Evolutionary conservation across 305 asterid genomes (phyloP).

Genomic region (Fraxinus angustifolia): DNA sequence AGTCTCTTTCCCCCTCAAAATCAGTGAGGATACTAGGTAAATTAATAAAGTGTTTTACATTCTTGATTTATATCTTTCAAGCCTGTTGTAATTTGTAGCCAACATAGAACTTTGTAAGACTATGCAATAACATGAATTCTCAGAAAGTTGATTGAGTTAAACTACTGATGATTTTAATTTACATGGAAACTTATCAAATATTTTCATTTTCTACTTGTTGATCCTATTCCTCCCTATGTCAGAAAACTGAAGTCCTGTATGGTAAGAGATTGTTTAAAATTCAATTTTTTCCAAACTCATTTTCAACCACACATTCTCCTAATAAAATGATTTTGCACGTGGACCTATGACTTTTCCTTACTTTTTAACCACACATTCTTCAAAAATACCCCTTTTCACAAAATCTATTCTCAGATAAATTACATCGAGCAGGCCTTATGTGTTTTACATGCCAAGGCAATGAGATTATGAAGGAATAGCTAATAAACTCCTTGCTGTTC

Average conservation of each 20-base stretch:
- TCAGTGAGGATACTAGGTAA: neutral
- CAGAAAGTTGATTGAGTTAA: neutral
- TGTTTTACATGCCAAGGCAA: neutral
- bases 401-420: neutral
- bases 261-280: neutral
- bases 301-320: neutral
- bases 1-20: neutral
- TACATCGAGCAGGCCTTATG: neutral
- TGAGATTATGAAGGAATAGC: neutral
- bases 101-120: neutral
- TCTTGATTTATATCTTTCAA: neutral
- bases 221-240: neutral
- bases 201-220: neutral
- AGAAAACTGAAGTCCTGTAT: neutral
- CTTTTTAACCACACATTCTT: too few relatives aligned
- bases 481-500: neutral
- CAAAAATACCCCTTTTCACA: neutral
- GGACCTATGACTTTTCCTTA: too few relatives aligned
- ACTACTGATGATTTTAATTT: neutral
- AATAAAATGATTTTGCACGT: too few relatives aligned
- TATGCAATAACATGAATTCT: neutral
- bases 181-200: neutral
- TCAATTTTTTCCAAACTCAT: neutral
- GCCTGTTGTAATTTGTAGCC: neutral
- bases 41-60: neutral